Base-by-base conservation (phyloP, 1,284 basidiomycete species). In the Veloboletus limbatus region DNA sequence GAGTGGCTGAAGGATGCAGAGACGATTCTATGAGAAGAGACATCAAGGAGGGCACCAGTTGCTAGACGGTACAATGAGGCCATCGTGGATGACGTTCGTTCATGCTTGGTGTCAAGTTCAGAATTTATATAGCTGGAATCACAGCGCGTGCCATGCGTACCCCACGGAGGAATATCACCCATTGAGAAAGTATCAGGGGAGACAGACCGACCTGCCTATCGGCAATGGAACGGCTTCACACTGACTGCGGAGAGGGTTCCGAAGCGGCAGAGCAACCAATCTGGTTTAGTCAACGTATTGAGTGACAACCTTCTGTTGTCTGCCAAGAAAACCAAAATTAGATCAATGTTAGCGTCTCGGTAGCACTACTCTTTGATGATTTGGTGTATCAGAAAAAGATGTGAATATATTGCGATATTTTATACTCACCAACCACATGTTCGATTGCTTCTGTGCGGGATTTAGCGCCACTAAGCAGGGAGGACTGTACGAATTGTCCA, bases 181-280 rank as follows among this genome's bases (percentile, higher is more conserved):
- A 32, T 43, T 20, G 26, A 45, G 32, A 47, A 49, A 40, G 18
- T 31, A 6, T n/a, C 20, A 14, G 9, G 18, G 9, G 20, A 45
- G 21, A 34, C 27, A 32, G 34, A 44, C 46, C 31, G 28, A 22
- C 36, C 26, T 32, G 31, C 26, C 28, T 38, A 18, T 48, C 60
- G 56, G 60, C 16, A 53, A 49, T 63, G 56, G 30, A 45, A 45
- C 54, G 58, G 58, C 31, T 26, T 43, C 62, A 57, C 37, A 30
- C 40, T 35, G 34, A 17, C 18, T 24, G 26, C 25, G 21, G 34
- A 36, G 22, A 26, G 30, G 25, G 7, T 17, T 16, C 27, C 18
- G 31, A 36, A 30, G 40, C 17, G 17, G 38, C 20, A 30, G 30
- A 14, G 26, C 17, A 40, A 22, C 32, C 8, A 26, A 31, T 44